These are phyloP conservation scores for Staphylotrichum longicolle DNA, from an alignment of 495 filamentous ascomycete genomes.

Conservation along the genomic window DNA sequence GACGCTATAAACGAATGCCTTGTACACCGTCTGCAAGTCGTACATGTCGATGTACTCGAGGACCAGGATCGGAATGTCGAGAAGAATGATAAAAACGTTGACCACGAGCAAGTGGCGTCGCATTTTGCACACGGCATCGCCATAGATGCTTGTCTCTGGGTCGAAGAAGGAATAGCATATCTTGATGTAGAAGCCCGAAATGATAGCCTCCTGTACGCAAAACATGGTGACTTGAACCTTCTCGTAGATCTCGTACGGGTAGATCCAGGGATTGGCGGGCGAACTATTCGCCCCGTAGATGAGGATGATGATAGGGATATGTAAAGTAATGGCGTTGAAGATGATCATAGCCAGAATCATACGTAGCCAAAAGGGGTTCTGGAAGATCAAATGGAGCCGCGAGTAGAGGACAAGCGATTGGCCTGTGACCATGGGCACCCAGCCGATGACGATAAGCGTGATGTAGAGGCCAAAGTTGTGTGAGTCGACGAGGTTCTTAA, in stretches of 20 bases:
- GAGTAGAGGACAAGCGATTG: slow-evolving; percentile 68
- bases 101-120: slow-evolving; percentile 54
- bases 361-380: slow-evolving; percentile 49
- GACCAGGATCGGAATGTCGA: slow-evolving; percentile 53
- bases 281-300: slow-evolving; percentile 56
- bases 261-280: slow-evolving; percentile 11
- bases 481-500: slow-evolving; percentile 55
- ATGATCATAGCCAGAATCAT: slow-evolving; percentile 59
- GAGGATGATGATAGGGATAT: slow-evolving; percentile 58
- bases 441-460: slow-evolving; percentile 53
- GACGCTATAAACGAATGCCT: slow-evolving; percentile 61
- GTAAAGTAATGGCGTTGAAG: slow-evolving; percentile 52
- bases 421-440: slow-evolving; percentile 64
- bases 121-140: no score
- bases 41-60: slow-evolving; percentile 58
- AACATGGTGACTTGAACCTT: slow-evolving; percentile 64
- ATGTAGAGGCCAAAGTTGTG: slow-evolving; percentile 40
- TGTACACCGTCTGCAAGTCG: slow-evolving; percentile 59
- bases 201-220: slow-evolving; percentile 59
- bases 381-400: slow-evolving; percentile 60
- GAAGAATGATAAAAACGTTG: slow-evolving; percentile 49
- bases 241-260: slow-evolving; percentile 56
- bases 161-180: slow-evolving; percentile 24
- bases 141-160: no score
- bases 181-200: slow-evolving; percentile 60